Evolutionary conservation across 805 yeast species (phyloP), one percentile per base, ranked within the genome.

Genomic region (Danielia oregonensis): DNA sequence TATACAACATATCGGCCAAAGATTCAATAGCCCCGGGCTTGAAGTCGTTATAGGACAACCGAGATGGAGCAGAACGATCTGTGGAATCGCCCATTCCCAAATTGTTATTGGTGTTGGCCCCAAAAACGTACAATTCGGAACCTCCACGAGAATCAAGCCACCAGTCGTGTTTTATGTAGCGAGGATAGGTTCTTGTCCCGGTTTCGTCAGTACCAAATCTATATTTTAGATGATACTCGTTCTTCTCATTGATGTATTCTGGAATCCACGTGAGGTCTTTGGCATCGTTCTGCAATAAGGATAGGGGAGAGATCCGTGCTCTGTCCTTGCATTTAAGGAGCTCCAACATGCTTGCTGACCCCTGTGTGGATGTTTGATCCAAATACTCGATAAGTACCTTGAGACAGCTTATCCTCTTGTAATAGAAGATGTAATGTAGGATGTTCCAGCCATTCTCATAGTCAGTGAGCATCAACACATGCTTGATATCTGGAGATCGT

Each of bases 401-500:
- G 7, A 81, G 78, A 50, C 82, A 72, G 13, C 70, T 51, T 26
- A 81, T 59, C 35, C 81, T 67, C 22, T 78, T 83, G 42, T 73
- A 61, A 44, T 66, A 75, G 10, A 84, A 61, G 4, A 87, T 76
- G 40, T 78, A 74, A 55, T 89, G 96, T 18, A 89, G 63, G 17
- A 86, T 76, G 27, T 85, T 83, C 82, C 94, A 88, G 2, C 86
- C 83, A 51, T 76, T 86, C 56, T 88, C 96, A 33, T 63, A 64
- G 55, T 89, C 96, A 2, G 65, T 58, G 0, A 59, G 46, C 2
- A 70, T 45, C 34, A 68, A 25, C 2, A 62, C 39, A n/a, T 35
- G 30, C 32, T 78, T 76, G 15, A 74, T 50, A 12, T 70, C 68
- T 6, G 71, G 67, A 42, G 72, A 70, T 33, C 64, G 66, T 25